Base-by-base conservation (phyloP, 192 early-diverging fungal genomes). In the Anaeromyces robustus region DNA sequence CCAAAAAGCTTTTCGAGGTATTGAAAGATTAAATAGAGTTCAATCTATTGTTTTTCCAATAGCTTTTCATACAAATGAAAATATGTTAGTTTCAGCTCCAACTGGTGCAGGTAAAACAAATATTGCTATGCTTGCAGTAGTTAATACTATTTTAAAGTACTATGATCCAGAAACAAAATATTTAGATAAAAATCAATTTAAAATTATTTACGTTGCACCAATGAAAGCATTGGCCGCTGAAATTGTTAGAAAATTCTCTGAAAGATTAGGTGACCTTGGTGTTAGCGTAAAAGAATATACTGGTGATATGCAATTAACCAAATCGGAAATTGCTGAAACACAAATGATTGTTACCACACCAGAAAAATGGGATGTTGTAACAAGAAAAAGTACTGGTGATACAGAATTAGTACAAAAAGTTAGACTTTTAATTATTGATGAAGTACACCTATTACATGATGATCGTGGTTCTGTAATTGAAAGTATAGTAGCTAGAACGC, bases 331-430 rank as follows among this genome's bases (percentile, higher is more conserved):
- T 30, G 88, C 87, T 30, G 91, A 90, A 29, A 99, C 97, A 4
- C 96, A 99, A 85, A 96, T 99, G 82, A 96, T 99, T 85, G 97
- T 99, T 30, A 98, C 97, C 12, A 99, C 98, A 1, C 98, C 98
- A 0, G 98, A 99, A 84, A 99, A 98, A 80, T 99, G 98, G 98
- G 98, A 99, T 87, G 98, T 98, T 17, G 95, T 99, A 16, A 99
- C 98, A 29, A 91, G 98, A 81, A 99, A 99, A 85, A 89, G 92
- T 43, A 94, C 92, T 26, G 97, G 98, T 29, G 98, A 99, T 88
- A 93, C 92, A 18, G 96, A 98, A 81, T 89, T 99, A 16, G 91
- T 87, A 22, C 88, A 95, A 83, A 96, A 95, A 87, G 96, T 99
- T 16, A 89, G 91, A 32, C 87, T 99, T 78, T 87, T 99, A 59